Base-by-base conservation (phyloP, 2,329 filamentous ascomycete genomes). In the Chrysoporthe cubensis region DNA sequence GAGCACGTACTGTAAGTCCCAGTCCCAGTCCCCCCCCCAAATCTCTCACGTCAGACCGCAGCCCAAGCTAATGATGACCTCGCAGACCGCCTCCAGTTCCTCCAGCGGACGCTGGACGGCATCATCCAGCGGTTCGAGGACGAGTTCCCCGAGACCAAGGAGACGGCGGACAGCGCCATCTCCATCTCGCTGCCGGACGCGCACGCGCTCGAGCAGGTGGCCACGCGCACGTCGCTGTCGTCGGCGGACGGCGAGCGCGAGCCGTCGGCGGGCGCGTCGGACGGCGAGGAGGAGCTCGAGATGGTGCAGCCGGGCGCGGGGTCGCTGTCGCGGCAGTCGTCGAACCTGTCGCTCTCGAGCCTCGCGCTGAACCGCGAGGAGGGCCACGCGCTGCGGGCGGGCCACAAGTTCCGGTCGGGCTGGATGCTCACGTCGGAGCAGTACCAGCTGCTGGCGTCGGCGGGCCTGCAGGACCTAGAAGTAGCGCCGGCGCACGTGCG, bases 71-170 rank as follows among this genome's bases (percentile, higher is more conserved):
- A 76, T 80, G 71, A 80, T 66, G 43, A 42, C 16, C 13, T 58
- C 26, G n/a, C 69, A 92, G 90, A 88, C 46, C 91, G 91, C 61
- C 86, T 98, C 26, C 83, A 91, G 56, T 97, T 97, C 85, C 87
- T 99, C 42, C 94, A 97, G 74, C 85, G 91, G 69, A 98, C 96
- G 0, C 84, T 99, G 11, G 87, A 94, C 74, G 90, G 91, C 72
- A 97, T 98, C 81, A 98, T 98, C 75, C 90, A 93, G 76, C 91
- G 96, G 40, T 99, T 98, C 76, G 96, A 98, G 78, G 92, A 97
- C 76, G 95, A 98, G 78, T 98, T 94, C 74, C 96, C 96, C 0
- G 95, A 98, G 76, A 96, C 92, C 0, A 89, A 93, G 46, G 82
- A 82, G 66, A 73, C 74, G 16, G 71, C 71, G 11, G 75, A 77